Evolutionary conservation across 2,329 filamentous ascomycete genomes (phyloP).

Genomic region (Aspergillus fischeri): DNA sequence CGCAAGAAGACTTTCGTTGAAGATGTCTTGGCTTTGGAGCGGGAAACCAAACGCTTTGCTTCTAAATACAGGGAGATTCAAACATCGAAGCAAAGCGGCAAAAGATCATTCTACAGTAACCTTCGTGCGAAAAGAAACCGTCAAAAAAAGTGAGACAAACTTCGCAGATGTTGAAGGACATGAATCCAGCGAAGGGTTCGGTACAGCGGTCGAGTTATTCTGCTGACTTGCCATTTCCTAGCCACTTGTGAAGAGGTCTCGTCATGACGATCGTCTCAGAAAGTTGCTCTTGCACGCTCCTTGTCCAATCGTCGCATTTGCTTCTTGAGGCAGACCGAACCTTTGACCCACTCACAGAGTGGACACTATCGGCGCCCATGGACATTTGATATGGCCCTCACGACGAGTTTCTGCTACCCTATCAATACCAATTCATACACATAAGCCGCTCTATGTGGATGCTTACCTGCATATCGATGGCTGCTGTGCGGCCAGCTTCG

Average conservation of each 20-base stretch:
- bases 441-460: not conserved
- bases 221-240: not conserved
- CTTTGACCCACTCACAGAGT: not conserved
- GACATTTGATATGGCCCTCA: constrained; percentile 28
- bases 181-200: not conserved
- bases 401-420: constrained; percentile 32
- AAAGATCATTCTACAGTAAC: constrained; percentile 83
- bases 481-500: constrained; percentile 56
- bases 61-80: constrained; percentile 85
- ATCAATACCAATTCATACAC: constrained; percentile 15
- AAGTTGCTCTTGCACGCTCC: not conserved
- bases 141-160: constrained; percentile 20
- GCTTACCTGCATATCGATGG: constrained; percentile 59
- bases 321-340: not conserved
- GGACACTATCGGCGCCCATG: constrained; percentile 16
- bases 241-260: not conserved
- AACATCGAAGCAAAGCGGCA: constrained; percentile 75
- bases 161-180: not conserved
- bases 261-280: not conserved
- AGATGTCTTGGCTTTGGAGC: constrained; percentile 69
- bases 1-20: constrained; percentile 82
- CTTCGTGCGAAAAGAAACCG: constrained; percentile 56
- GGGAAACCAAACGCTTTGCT: constrained; percentile 68
- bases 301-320: not conserved
- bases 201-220: not conserved